Evolutionary conservation across 495 filamentous ascomycete genomes (phyloP).

Genomic region (Penicillium herquei): DNA sequence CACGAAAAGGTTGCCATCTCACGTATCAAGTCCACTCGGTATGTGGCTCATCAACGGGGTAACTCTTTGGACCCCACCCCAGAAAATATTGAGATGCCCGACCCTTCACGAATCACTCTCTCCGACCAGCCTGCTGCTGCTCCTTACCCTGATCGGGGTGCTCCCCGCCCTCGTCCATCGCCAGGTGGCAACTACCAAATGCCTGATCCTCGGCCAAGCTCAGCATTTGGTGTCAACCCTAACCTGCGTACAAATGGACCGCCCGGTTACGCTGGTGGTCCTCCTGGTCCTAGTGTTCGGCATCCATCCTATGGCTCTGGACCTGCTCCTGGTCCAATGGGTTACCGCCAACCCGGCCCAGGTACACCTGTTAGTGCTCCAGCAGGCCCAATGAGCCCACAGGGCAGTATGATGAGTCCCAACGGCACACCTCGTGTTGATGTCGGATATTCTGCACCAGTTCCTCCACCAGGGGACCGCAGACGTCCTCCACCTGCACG

Average conservation of each 20-base stretch:
- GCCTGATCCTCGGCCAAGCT: conserved; percentile 55
- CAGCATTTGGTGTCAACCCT: conserved; percentile 65
- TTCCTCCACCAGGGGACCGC: conserved; percentile 40
- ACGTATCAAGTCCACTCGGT: conserved; percentile 80
- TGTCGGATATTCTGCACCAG: conserved; percentile 54
- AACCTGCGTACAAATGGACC: conserved; percentile 47
- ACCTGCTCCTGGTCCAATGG: conserved; percentile 26
- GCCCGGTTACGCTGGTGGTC: conserved; percentile 24
- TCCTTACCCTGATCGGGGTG: conserved; percentile 39
- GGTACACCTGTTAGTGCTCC: conserved; percentile 30
- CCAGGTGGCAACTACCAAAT: conserved; percentile 53
- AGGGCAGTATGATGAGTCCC: conserved; percentile 24
- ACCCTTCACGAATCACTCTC: conserved; percentile 53
- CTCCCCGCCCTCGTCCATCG: conserved; percentile 48
- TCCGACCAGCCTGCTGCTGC: conserved; percentile 41
- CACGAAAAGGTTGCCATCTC: conserved; percentile 89
- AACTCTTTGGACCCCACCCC: conserved; percentile 51
- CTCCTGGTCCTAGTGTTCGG: conserved; percentile 19
- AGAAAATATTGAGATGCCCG: conserved; percentile 69
- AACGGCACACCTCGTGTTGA: conserved; percentile 44
- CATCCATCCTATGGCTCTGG: conserved; percentile 36
- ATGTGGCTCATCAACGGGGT: conserved; percentile 77
- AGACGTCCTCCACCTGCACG: conserved; percentile 35
- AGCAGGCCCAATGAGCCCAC: conserved; percentile 30
- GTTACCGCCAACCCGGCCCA: conserved; percentile 39